Evolutionary conservation across 495 filamentous ascomycete species (phyloP), one percentile per base, ranked within the genome.

Genomic region (Pseudomonodictys pantanalensis): DNA sequence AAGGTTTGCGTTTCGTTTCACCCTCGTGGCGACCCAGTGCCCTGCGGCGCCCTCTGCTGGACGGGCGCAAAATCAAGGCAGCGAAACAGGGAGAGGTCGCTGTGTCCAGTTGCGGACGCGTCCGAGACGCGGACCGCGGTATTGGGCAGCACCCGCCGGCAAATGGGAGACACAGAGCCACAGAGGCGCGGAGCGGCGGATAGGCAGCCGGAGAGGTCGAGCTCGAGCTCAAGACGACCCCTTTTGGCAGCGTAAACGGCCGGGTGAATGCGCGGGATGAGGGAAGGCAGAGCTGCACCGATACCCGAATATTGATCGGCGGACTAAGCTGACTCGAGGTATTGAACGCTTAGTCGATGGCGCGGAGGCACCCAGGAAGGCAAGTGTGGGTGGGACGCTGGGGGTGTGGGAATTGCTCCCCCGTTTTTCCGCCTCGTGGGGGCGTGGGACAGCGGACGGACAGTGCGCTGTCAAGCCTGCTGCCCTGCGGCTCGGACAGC

Each of bases 181-280:
- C n/a, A n/a, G n/a, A n/a, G n/a, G n/a, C n/a, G n/a, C n/a, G n/a
- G n/a, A n/a, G n/a, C n/a, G n/a, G n/a, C n/a, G n/a, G n/a, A n/a
- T n/a, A n/a, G n/a, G n/a, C 22, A 48, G 49, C 23, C 59, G 59
- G 52, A 62, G 26, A 11, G 17, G 47, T 52, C 52, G 58, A 50
- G 18, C 29, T 6, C 41, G 51, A 28, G 26, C 45, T 24, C 51
- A 28, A 20, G 33, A 35, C n/a, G 15, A 17, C 51, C 28, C 26
- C 2, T 55, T 55, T 41, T 18, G 49, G 43, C 39, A 47, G 25
- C 24, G 11, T 42, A 48, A 48, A 32, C 47, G 38, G 38, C 58
- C 50, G 58, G 58, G 25, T 46, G 32, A 60, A 54, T 25, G 29
- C 50, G 49, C 49, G 58, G 58, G 49, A 50, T 52, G 35, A 18